These are phyloP conservation scores for Carex myosuroides DNA, from an alignment of 176 grass and related monocot species.

Conservation along the genomic window DNA sequence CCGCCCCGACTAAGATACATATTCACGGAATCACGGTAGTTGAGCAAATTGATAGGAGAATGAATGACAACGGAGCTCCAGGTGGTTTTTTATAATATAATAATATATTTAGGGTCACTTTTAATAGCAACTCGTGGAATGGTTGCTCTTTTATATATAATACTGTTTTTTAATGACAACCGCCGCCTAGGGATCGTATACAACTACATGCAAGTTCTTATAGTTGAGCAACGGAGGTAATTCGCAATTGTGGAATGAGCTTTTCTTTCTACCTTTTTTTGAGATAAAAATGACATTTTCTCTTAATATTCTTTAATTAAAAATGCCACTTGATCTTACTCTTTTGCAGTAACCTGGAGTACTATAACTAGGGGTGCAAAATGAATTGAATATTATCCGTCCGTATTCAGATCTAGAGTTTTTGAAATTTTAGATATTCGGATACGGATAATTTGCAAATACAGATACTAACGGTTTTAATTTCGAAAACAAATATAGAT, in stretches of 20 bases:
- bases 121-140: background rate
- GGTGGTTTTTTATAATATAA: background rate
- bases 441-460: no score
- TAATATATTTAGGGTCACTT: background rate
- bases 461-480: no score
- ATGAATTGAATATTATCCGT: no score
- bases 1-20: background rate
- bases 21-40: background rate
- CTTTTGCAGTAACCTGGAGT: background rate
- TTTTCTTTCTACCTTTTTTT: no score
- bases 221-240: background rate
- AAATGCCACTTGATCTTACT: background rate
- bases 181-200: background rate
- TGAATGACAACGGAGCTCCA: background rate
- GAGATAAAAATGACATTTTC: no score
- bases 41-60: background rate
- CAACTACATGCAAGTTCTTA: background rate
- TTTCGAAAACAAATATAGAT: no score
- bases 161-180: background rate
- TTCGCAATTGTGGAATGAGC: background rate
- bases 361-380: background rate
- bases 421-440: no score
- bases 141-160: background rate
- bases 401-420: no score
- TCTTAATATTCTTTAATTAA: background rate